phyloP scores from a whole-genome alignment of 2,329 filamentous ascomycete species.

The Cercospora sesami region DNA sequence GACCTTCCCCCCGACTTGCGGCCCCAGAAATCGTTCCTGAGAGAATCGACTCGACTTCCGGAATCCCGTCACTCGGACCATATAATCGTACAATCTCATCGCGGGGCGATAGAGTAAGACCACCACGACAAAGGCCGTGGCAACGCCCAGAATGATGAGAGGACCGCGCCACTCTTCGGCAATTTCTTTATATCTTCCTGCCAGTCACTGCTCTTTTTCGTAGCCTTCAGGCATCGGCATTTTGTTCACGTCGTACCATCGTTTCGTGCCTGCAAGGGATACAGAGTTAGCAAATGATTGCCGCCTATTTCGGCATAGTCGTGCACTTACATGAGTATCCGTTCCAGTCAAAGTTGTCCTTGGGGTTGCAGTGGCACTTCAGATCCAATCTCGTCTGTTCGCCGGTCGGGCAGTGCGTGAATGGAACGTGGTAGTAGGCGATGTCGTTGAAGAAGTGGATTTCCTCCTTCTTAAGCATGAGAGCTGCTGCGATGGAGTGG shows the following conservation, averaged over 20 bases:
- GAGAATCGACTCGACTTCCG: slow-evolving; percentile 12
- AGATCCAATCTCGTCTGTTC: slow-evolving; percentile 80
- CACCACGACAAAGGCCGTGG: slow-evolving; percentile 17
- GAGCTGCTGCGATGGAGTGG: slow-evolving; percentile 89
- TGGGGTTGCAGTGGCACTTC: slow-evolving; percentile 91
- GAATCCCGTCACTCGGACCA: background rate
- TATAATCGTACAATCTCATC: slow-evolving; percentile 3
- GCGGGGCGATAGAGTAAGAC: slow-evolving; percentile 20
- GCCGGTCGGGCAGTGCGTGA: slow-evolving; percentile 93
- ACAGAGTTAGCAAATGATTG: slow-evolving; percentile 15
- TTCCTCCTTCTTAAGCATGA: slow-evolving; percentile 88
- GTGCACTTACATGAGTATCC: slow-evolving; percentile 98
- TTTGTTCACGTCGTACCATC: slow-evolving; percentile 80
- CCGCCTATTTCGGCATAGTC: no score
- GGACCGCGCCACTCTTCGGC: slow-evolving; percentile 25
- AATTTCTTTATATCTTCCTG: slow-evolving; percentile 28
- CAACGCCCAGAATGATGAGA: slow-evolving; percentile 20
- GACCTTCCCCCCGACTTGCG: slow-evolving; percentile 2
- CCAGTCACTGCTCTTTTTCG: slow-evolving; percentile 54
- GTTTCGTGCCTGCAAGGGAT: slow-evolving; percentile 66
- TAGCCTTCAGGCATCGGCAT: slow-evolving; percentile 82
- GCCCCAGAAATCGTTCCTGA: slow-evolving; percentile 5
- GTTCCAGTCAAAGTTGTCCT: slow-evolving; percentile 99
- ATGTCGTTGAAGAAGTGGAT: slow-evolving; percentile 99
- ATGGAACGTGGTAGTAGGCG: slow-evolving; percentile 95